Conservation (phyloP, 306 rosid genomes). For the Medicago arabica region DNA sequence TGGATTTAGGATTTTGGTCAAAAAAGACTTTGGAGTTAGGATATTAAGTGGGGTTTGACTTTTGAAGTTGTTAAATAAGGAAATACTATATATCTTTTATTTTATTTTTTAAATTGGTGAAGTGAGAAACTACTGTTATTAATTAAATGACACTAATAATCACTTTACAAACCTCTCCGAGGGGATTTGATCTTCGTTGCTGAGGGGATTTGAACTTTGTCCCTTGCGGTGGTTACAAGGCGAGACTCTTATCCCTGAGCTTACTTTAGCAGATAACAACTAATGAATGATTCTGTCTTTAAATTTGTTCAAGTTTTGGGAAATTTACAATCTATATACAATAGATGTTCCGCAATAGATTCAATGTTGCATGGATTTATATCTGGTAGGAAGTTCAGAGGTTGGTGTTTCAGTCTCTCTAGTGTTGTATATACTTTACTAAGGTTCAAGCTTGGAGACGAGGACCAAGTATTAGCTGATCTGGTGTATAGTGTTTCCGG, state of each 20-base stretch:
- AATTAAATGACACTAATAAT: background rate
- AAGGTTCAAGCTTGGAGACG: no score
- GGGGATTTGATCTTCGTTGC: background rate
- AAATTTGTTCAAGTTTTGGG: conserved; percentile 29
- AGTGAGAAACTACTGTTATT: background rate
- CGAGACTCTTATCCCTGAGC: background rate
- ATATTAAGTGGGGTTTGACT: conserved; percentile 12
- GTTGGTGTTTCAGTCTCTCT: conserved; percentile 20
- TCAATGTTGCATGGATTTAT: conserved; percentile 14
- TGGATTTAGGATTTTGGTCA: background rate
- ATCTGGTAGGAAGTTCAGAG: conserved; percentile 31
- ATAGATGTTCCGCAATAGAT: conserved; percentile 9
- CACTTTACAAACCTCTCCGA: background rate
- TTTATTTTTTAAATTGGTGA: background rate
- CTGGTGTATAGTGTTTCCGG: conserved; percentile 10
- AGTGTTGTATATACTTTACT: background rate
- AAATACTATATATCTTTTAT: conserved; percentile 16
- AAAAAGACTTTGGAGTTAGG: conserved; percentile 14
- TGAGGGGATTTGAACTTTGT: background rate
- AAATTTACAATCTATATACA: conserved; percentile 17
- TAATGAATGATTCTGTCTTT: conserved; percentile 25
- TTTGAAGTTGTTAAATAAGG: conserved; percentile 43
- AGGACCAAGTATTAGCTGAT: background rate
- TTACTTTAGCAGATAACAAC: conserved; percentile 31
- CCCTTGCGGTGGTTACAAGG: background rate